Base-by-base conservation (phyloP, 2,329 filamentous ascomycete genomes). In the Pestalotiopsis fici region DNA sequence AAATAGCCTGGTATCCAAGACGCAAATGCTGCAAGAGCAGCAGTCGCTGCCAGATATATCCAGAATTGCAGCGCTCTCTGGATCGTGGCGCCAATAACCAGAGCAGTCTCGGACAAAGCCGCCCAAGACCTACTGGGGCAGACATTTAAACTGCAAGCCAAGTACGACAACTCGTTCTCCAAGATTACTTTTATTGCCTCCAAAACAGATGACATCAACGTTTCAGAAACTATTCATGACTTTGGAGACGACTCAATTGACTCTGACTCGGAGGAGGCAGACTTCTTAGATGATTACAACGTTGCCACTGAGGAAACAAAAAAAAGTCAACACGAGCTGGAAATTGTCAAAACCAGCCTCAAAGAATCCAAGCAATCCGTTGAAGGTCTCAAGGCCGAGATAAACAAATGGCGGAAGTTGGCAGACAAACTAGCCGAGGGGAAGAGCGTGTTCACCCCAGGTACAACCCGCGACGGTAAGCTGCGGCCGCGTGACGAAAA, bases 81-180 rank as follows among this genome's bases (percentile, higher is more conserved):
- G 86, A 87, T 90, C 68, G 85, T 89, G 21, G 86, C 87, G 0
- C 87, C 87, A 0, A 89, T 90, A 66, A 88, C 81, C 64, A 82
- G 88, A 28, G 88, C 87, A 9, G 87, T 90, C 1, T 85, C 90
- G 70, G 87, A 90, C 69, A 89, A 89, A 71, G 83, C 86, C 11
- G 88, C 88, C 0, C 87, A 87, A 67, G 82, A 79, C 1, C 77
- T 90, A 2, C 80, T 90, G 1, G 86, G 86, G 0, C 81, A 88
- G 47, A 81, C 83, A 0, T 89, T 90, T 77, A 88, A 87, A 69
- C 79, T 84, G 0, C 88, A 90, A 68, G 78, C 90, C 7, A 87
- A 88, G 64, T 87, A 87, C 71, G 88, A 90, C 67, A 84, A 86
- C 1, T 83, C 80, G 0, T 86, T 86, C 66, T 83, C 80, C 1